A percentile compares a stretch with the other conserved stretches of the same genome.
phyloP scores from a whole-genome alignment of 2,329 filamentous ascomycete genomes.

The Neonectria neomacrospora region DNA sequence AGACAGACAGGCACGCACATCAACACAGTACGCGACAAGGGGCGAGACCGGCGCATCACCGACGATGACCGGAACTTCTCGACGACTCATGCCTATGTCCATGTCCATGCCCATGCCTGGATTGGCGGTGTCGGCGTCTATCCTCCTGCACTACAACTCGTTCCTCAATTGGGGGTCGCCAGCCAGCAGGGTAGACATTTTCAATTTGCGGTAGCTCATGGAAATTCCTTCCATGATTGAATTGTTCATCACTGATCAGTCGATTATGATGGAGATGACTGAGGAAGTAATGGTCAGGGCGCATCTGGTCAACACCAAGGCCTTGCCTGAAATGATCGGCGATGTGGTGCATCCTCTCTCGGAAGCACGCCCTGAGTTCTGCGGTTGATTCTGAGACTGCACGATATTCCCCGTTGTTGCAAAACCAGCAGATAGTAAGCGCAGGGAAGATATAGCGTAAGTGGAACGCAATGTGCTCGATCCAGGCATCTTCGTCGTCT shows the following conservation, averaged over 20 bases:
- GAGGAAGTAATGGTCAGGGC: conserved; percentile 56
- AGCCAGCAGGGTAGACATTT: conserved; percentile 32
- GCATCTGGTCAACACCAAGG: conserved; percentile 37
- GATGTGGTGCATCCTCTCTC: conserved; percentile 62
- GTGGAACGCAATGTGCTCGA: conserved; percentile 58
- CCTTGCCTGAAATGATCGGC: conserved; percentile 54
- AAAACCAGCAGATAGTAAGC: conserved; percentile 62
- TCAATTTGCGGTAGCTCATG: conserved; percentile 37
- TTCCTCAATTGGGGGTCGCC: conserved; percentile 11
- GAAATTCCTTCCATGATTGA: conserved; percentile 31
- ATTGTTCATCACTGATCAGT: conserved; percentile 45
- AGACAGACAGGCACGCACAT: background rate
- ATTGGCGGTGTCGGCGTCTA: background rate
- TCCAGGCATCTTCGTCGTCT: conserved; percentile 56
- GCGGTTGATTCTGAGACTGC: background rate
- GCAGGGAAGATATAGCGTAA: conserved; percentile 49
- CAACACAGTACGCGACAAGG: background rate
- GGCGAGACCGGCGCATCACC: background rate
- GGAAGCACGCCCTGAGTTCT: conserved; percentile 45
- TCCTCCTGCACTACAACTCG: background rate
- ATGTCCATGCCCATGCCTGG: background rate
- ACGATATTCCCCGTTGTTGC: conserved; percentile 51
- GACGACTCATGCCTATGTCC: background rate
- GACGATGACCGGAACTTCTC: background rate
- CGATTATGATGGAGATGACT: conserved; percentile 48